Base-by-base conservation (phyloP, 225 moss, liverwort and hornwort genomes). In the Pseudoscleropodium purum region DNA sequence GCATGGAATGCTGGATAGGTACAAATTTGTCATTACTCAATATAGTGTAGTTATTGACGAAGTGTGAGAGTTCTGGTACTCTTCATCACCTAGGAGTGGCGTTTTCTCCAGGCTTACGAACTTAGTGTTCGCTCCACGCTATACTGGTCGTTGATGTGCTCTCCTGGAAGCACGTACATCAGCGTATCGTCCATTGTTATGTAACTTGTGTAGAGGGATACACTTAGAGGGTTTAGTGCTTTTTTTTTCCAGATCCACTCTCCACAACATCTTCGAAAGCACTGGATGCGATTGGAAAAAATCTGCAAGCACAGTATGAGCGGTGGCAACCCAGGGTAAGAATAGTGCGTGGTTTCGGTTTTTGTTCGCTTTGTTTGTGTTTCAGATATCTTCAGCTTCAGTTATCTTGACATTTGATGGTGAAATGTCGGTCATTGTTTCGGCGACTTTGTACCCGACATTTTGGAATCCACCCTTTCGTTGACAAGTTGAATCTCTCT, bases 1-100 rank as follows among this genome's bases (percentile, higher is more conserved):
- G 99, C 86, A 92, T 96, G 99, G 99, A 99, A 91, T 99, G 99
- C 90, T 99, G 99, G 99, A 96, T 99, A 87, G 99, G 99, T 99
- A 94, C 76, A 88, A 45, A 66, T 64, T 87, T 85, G 27, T 37
- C 79, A 66, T 68, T 76, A 45, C 26, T 51, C 75, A 84, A 45
- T 90, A 54, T 62, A 76, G 27, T 81, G 52, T 67, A 68, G 68
- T 82, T 75, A 81, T 57, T 87, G 79, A 87, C 33, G 73, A 84
- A 79, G 84, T 57, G 52, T 49, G 82, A 63, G 62, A 84, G 79
- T 56, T 70, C 37, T 84, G 43, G 41, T 84, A 75, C 64, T 90
- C 61, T 64, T 37, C 47, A 67, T 83, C 72, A 65, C 64, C 41
- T 63, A 43, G 83, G 59, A 70, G 27, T 86, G 60, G 79, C 65